Percentiles rank a stretch among this genome's conserved stretches.
phyloP scores from a whole-genome alignment of 805 yeast genomes.

The Cyberlindnera petersonii region DNA sequence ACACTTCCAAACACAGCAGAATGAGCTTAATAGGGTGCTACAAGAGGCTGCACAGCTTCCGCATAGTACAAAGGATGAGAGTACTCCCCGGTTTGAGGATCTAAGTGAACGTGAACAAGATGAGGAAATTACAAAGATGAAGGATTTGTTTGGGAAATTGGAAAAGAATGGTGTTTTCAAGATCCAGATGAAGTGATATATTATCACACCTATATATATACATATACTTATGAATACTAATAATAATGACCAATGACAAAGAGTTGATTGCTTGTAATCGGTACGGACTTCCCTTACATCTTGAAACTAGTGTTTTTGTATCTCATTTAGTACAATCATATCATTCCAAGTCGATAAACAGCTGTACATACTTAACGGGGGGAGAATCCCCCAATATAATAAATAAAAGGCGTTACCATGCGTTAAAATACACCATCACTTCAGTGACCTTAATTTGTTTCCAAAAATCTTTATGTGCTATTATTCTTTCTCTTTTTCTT shows the following conservation, averaged over 20 bases:
- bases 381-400: slow-evolving; percentile 3
- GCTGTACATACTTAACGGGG: slow-evolving; percentile 10
- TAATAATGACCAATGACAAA: too few species aligned
- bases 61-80: slow-evolving; percentile 1
- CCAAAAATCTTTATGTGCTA: too few species aligned
- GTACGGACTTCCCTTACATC: too few species aligned
- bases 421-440: too few species aligned
- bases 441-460: slow-evolving; percentile 1
- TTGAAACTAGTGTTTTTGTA: too few species aligned
- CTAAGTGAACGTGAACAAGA: slow-evolving; percentile 26
- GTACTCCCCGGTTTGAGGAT: slow-evolving; percentile 25
- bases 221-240: too few species aligned
- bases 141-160: slow-evolving; percentile 23
- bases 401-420: slow-evolving; percentile 7
- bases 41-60: slow-evolving; percentile 8
- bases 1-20: not conserved
- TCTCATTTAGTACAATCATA: slow-evolving; percentile 15
- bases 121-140: slow-evolving; percentile 24
- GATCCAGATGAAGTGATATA: slow-evolving; percentile 24
- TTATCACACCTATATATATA: too few species aligned
- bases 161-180: slow-evolving; percentile 28
- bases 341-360: slow-evolving; percentile 16
- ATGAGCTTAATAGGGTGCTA: slow-evolving; percentile 2
- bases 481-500: not conserved
- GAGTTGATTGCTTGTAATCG: too few species aligned